Base-by-base conservation (phyloP, 1,284 basidiomycete species). In the Apiotrichum sp. region DNA sequence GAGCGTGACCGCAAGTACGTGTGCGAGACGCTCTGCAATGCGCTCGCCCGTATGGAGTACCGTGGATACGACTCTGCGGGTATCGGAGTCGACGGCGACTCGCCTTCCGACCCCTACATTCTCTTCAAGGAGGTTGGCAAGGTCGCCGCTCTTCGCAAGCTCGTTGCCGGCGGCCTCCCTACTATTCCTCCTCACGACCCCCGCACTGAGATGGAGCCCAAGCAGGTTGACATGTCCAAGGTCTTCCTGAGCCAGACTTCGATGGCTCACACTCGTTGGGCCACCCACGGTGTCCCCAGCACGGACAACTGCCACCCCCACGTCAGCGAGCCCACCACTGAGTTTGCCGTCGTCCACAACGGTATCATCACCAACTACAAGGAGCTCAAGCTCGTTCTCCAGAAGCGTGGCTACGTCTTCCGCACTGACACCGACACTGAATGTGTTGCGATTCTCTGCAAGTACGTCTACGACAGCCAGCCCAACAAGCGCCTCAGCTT, bases 101-200 rank as follows among this genome's bases (percentile, higher is more conserved):
- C 86, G 66, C 80, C 86, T 6, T 84, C 84, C 55, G 56, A 66
- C 43, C 73, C 75, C n/a, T 54, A 89, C 57, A 69, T 90, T 59
- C 90, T 87, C 79, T 98, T 95, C 86, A 98, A 98, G 82, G 89
- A 96, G 78, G 95, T 98, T 53, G 96, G 96, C 78, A 99, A 99
- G 78, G 96, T 99, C 61, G 87, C 88, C 50, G 87, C 88, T 34
- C 83, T 99, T 57, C 88, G 92, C 78, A 89, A 96, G 81, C 86
- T 88, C 78, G 95, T 97, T 69, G 85, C 86, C 55, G 81, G 83
- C 63, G 86, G 89, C 32, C 52, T 69, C 56, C 59, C 70, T 31
- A 65, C 64, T 53, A 51, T 59, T n/a, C 59, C 59, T 32, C 57
- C 53, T 32, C 55, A 49, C 46, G 52, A 51, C 42, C 56, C 61